Evolutionary conservation across 345 rosid species (phyloP).

Genomic region (Eucalyptus marginata): DNA sequence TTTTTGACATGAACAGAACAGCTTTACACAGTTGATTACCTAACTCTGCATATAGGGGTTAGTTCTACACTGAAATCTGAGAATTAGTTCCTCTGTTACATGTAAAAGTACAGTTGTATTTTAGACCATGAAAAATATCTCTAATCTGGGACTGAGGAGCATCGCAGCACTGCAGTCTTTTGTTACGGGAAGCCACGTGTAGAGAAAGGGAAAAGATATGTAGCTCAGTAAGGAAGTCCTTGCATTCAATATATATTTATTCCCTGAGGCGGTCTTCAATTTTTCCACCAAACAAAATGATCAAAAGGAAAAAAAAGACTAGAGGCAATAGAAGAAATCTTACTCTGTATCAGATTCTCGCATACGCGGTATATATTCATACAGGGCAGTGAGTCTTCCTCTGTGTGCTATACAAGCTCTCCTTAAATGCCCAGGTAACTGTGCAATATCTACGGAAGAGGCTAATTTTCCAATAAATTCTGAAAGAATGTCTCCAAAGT

Average conservation of each 20-base stretch:
- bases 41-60: not conserved
- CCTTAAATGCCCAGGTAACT: slow-evolving; percentile 59
- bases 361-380: slow-evolving; percentile 83
- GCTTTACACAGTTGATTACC: not conserved
- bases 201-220: not conserved
- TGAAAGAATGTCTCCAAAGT: slow-evolving; percentile 85
- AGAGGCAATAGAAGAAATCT: not conserved
- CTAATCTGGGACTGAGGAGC: not conserved
- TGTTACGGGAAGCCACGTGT: not conserved
- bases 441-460: slow-evolving; percentile 33
- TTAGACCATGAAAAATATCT: not conserved
- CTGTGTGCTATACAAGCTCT: slow-evolving; percentile 81
- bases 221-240: not conserved
- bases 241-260: not conserved
- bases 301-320: not conserved
- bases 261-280: not conserved
- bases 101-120: not conserved
- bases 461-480: slow-evolving; percentile 65
- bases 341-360: slow-evolving; percentile 69
- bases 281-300: not conserved
- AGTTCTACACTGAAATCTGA: not conserved
- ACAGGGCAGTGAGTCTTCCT: slow-evolving; percentile 61
- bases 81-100: not conserved
- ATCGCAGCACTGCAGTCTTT: not conserved
- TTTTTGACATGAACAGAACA: not conserved